Percentiles rank a stretch among this genome's conserved stretches.
These are phyloP conservation scores for Quercus lobata DNA, from an alignment of 331 rosid species.

Conservation along the genomic window DNA sequence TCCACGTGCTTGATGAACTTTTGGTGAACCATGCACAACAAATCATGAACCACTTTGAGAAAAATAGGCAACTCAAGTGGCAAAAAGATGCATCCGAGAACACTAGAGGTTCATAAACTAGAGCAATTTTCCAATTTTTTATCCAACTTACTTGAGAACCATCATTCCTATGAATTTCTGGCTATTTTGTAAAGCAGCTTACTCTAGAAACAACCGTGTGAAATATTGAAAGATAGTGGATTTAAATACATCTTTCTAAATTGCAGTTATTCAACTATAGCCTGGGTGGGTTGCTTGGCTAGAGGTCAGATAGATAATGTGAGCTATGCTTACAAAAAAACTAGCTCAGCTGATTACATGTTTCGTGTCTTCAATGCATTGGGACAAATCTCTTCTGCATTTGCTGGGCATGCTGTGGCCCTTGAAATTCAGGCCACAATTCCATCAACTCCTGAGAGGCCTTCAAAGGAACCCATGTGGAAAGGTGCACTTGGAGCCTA, in stretches of 20 bases:
- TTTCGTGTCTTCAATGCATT: constrained; percentile 81
- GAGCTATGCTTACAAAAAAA: constrained; percentile 70
- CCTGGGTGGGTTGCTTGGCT: constrained; percentile 72
- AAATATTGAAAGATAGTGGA: not conserved
- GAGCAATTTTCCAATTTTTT: not conserved
- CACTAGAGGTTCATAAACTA: not conserved
- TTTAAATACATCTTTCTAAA: not conserved
- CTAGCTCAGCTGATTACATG: constrained; percentile 46
- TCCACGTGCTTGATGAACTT: not conserved
- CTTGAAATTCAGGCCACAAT: constrained; percentile 96
- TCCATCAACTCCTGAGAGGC: constrained; percentile 81
- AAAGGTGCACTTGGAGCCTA: constrained; percentile 78
- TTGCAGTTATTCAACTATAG: constrained; percentile 83
- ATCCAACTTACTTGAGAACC: no score
- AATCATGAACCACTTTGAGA: not conserved
- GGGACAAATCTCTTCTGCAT: constrained; percentile 87
- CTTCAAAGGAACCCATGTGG: constrained; percentile 85
- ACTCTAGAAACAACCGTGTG: not conserved
- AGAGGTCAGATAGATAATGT: constrained; percentile 62
- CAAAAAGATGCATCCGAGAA: not conserved
- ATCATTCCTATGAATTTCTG: not conserved
- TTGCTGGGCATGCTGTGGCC: constrained; percentile 82
- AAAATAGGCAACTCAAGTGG: not conserved
- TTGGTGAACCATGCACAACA: not conserved
- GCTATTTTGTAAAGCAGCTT: not conserved